Percentiles rank a stretch among this genome's conserved stretches.
Conservation (phyloP, 306 rosid genomes). For the Prinsepia uniflora region DNA sequence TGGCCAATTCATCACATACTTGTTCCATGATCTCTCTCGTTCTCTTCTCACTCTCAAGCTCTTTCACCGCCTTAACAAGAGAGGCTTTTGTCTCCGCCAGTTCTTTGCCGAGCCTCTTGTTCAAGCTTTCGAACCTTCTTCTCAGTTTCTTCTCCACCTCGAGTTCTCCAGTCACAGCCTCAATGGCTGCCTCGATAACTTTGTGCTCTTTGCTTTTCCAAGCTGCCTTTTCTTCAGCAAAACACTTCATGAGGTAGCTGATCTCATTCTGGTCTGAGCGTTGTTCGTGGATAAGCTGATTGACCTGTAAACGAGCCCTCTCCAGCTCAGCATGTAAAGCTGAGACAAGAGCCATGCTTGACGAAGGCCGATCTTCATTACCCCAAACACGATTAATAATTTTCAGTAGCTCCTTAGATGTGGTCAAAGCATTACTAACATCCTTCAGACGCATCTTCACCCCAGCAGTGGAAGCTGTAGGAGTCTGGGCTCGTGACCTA, state of each 20-base stretch:
- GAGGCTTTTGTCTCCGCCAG: conserved; percentile 84
- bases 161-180: conserved; percentile 83
- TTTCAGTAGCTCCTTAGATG: conserved; percentile 89
- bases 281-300: conserved; percentile 89
- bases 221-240: conserved; percentile 89
- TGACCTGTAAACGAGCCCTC: conserved; percentile 86
- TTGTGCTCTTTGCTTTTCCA: conserved; percentile 86
- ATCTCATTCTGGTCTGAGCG: conserved; percentile 75
- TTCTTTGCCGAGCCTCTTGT: conserved; percentile 92
- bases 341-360: conserved; percentile 86
- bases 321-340: conserved; percentile 93
- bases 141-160: conserved; percentile 86
- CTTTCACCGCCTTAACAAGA: conserved; percentile 74
- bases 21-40: conserved; percentile 87
- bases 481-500: conserved; percentile 75
- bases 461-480: conserved; percentile 53
- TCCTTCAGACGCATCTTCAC: conserved; percentile 73
- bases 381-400: conserved; percentile 91
- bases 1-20: conserved; percentile 76
- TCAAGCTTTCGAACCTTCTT: conserved; percentile 82
- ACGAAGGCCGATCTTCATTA: conserved; percentile 80
- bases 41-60: conserved; percentile 88
- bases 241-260: conserved; percentile 75
- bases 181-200: conserved; percentile 93
- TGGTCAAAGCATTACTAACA: conserved; percentile 79